These are phyloP conservation scores for Nothophytophthora sp. DNA, from an alignment of 352 stramenopile species.

Conservation along the genomic window DNA sequence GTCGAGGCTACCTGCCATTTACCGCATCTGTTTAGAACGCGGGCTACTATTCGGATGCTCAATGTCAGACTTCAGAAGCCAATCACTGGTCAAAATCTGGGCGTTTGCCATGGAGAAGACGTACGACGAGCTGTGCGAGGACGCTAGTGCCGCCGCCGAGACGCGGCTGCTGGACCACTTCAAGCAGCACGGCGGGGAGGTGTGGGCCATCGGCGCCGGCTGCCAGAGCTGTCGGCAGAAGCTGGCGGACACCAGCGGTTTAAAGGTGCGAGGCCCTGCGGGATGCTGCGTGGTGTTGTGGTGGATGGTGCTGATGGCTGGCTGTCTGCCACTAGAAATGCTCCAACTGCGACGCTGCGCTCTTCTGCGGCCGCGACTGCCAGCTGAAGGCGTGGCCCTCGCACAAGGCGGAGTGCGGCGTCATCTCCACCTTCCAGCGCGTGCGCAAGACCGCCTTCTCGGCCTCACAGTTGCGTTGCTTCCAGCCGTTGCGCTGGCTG, in stretches of 20 bases:
- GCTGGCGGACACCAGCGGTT: slow-evolving; percentile 35
- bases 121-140: slow-evolving; percentile 70
- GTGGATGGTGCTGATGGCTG: not conserved
- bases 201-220: slow-evolving; percentile 65
- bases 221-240: slow-evolving; percentile 61
- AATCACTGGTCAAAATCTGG: no score
- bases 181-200: slow-evolving; percentile 68
- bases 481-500: no score
- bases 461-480: slow-evolving; percentile 13
- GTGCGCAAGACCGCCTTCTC: slow-evolving; percentile 8
- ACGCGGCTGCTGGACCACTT: slow-evolving; percentile 74
- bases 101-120: no score
- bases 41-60: no score
- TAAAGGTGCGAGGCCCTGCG: slow-evolving; percentile 38
- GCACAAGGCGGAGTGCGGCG: slow-evolving; percentile 62
- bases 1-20: slow-evolving; percentile 37
- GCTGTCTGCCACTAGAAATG: slow-evolving; percentile 40
- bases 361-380: slow-evolving; percentile 70
- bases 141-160: slow-evolving; percentile 62
- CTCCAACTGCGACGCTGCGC: slow-evolving; percentile 50
- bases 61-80: no score
- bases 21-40: slow-evolving; percentile 30
- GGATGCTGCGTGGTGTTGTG: not conserved
- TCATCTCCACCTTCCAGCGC: slow-evolving; percentile 59
- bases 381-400: slow-evolving; percentile 53